A percentile compares a stretch with the other conserved stretches of the same genome.
These are phyloP conservation scores for Sonneratia caseolaris DNA, from an alignment of 345 rosid genomes.

Conservation along the genomic window DNA sequence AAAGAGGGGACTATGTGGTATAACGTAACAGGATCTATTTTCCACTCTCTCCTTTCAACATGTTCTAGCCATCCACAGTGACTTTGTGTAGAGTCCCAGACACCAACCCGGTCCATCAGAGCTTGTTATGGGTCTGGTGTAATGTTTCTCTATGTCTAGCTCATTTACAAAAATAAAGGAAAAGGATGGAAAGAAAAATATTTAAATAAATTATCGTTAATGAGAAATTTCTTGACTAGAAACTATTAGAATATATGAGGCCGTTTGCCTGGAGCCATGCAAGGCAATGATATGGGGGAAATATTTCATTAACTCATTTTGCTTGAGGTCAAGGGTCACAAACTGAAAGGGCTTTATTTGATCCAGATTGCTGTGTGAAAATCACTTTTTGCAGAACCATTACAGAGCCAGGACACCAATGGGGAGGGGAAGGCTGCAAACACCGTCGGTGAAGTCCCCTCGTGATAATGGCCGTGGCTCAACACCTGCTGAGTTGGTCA, in stretches of 20 bases:
- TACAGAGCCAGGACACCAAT: conserved; percentile 45
- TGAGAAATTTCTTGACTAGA: too few relatives aligned
- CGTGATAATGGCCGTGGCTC: conserved; percentile 36
- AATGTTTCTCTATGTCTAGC: neutral
- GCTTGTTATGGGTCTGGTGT: neutral
- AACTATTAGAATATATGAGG: too few relatives aligned
- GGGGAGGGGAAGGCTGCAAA: conserved; percentile 44
- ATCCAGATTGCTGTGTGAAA: conserved; percentile 11
- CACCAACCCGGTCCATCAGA: neutral
- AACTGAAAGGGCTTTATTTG: neutral
- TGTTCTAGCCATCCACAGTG: neutral
- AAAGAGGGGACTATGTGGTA: neutral
- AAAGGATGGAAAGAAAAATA: neutral
- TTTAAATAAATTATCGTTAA: too few relatives aligned
- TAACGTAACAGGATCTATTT: neutral
- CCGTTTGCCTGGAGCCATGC: too few relatives aligned
- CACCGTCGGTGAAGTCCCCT: conserved; percentile 40
- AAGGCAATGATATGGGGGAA: neutral
- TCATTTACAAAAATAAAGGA: neutral
- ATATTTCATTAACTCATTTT: neutral
- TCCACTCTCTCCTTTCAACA: neutral
- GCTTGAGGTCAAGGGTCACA: neutral
- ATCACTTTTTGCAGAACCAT: conserved; percentile 51
- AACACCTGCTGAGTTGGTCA: conserved; percentile 26
- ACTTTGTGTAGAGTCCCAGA: neutral